Evolutionary conservation across 1,284 basidiomycete genomes (phyloP).

Genomic region (Mycosarcoma maydis): DNA sequence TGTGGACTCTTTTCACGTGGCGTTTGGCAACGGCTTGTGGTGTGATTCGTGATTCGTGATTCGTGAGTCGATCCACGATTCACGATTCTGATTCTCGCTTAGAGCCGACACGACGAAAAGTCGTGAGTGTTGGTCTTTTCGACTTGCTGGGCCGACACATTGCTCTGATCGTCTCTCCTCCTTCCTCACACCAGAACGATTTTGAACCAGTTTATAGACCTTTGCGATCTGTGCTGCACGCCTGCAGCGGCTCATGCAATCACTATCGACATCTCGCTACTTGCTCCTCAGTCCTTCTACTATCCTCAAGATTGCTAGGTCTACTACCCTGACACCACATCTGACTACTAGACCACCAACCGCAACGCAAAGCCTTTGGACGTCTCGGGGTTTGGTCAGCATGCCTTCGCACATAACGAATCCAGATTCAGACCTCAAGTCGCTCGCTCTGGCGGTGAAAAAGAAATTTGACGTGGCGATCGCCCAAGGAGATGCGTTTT

Average conservation of each 20-base stretch:
- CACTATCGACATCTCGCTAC: not conserved
- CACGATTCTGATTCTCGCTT: too few species aligned
- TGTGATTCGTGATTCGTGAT: too few species aligned
- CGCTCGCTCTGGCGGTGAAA: conserved; percentile 41
- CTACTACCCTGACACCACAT: not conserved
- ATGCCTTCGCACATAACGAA: conserved; percentile 16
- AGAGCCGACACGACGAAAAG: not conserved
- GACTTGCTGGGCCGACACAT: not conserved
- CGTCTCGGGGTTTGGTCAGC: conserved; percentile 1
- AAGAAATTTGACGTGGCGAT: conserved; percentile 51
- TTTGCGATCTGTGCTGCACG: not conserved
- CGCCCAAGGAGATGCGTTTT: conserved; percentile 54
- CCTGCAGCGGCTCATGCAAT: not conserved
- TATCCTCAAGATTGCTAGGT: not conserved
- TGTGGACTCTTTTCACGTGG: conserved; percentile 10
- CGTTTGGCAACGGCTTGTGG: too few species aligned
- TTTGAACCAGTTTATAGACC: too few species aligned
- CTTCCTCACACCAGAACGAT: too few species aligned
- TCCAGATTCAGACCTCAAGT: conserved; percentile 25
- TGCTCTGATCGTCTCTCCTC: not conserved
- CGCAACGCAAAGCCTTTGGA: too few species aligned
- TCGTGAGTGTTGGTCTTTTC: conserved; percentile 7
- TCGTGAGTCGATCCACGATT: too few species aligned
- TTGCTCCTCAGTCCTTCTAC: not conserved
- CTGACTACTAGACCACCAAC: not conserved